phyloP scores from a whole-genome alignment of 192 early-diverging fungal species.

The Borealophlyctis nickersoniae region DNA sequence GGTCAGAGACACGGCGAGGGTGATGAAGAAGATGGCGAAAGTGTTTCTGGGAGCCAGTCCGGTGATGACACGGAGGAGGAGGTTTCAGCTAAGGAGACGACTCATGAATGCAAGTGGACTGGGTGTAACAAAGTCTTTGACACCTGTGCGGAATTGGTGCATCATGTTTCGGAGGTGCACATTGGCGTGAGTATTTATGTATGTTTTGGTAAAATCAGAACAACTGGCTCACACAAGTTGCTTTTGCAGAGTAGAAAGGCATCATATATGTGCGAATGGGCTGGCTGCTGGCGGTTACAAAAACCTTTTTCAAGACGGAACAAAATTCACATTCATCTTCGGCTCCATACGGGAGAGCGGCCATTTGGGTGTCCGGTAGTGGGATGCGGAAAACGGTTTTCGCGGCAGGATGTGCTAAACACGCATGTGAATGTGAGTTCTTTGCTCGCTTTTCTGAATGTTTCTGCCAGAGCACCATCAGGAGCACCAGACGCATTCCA shows the following conservation, averaged over 20 bases:
- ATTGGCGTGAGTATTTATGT: slow-evolving; percentile 19
- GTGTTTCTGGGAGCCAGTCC: slow-evolving; percentile 11
- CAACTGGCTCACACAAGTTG: background rate
- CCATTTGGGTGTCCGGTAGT: background rate
- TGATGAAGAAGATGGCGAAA: slow-evolving; percentile 28
- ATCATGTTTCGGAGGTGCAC: slow-evolving; percentile 27
- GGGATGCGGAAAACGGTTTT: slow-evolving; percentile 1
- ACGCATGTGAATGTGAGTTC: slow-evolving; percentile 40
- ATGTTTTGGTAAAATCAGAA: background rate
- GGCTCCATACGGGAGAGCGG: background rate
- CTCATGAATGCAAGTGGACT: slow-evolving; percentile 16
- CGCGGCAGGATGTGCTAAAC: slow-evolving; percentile 24
- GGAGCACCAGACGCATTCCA: too few species aligned
- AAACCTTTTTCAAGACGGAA: slow-evolving; percentile 38
- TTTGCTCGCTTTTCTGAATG: background rate
- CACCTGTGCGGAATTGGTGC: slow-evolving; percentile 9
- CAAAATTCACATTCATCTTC: slow-evolving; percentile 38
- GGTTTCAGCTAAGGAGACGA: background rate
- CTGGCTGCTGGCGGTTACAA: slow-evolving; percentile 22
- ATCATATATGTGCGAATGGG: slow-evolving; percentile 36
- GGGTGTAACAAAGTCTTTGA: slow-evolving; percentile 13
- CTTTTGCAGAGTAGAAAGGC: slow-evolving; percentile 27
- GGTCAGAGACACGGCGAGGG: too few species aligned
- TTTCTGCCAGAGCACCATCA: too few species aligned
- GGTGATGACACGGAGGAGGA: slow-evolving; percentile 27